These are phyloP conservation scores for Bipolaris zeicola DNA, from an alignment of 2,329 filamentous ascomycete species.

Conservation along the genomic window DNA sequence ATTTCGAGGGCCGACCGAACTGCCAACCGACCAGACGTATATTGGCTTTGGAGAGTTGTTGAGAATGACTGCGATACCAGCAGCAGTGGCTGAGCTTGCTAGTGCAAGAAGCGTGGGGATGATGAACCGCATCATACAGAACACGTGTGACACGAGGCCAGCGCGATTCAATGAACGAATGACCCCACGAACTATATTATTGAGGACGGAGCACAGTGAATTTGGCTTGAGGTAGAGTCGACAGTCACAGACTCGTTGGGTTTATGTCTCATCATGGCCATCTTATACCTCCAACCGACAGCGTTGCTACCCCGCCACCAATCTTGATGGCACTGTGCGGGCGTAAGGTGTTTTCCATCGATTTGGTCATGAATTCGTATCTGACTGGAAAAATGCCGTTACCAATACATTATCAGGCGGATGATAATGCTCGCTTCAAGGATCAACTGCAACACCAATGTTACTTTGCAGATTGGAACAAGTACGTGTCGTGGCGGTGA, in stretches of 20 bases:
- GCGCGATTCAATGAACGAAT: not conserved
- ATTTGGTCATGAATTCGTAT: not conserved
- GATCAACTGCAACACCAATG: not conserved
- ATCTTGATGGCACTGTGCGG: not conserved
- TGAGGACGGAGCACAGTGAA: not conserved
- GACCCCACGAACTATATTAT: not conserved
- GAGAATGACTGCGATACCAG: constrained; percentile 32
- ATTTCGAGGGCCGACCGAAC: constrained; percentile 19
- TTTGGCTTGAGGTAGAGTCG: not conserved
- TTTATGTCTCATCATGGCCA: not conserved
- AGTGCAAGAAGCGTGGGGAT: constrained; percentile 19
- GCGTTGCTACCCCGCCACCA: not conserved
- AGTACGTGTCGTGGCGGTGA: constrained; percentile 6
- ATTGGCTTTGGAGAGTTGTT: constrained; percentile 29
- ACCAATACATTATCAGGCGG: constrained; percentile 5
- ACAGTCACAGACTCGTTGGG: not conserved
- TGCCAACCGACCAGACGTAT: constrained; percentile 35
- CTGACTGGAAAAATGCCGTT: not conserved
- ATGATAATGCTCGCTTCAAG: not conserved
- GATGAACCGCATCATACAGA: constrained; percentile 22
- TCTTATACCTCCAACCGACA: not conserved
- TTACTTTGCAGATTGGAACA: constrained; percentile 13
- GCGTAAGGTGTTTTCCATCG: not conserved
- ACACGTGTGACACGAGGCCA: constrained; percentile 4
- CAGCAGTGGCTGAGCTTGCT: constrained; percentile 25